These are phyloP conservation scores for Apiospora marii DNA, from an alignment of 2,329 filamentous ascomycete genomes.

Conservation along the genomic window DNA sequence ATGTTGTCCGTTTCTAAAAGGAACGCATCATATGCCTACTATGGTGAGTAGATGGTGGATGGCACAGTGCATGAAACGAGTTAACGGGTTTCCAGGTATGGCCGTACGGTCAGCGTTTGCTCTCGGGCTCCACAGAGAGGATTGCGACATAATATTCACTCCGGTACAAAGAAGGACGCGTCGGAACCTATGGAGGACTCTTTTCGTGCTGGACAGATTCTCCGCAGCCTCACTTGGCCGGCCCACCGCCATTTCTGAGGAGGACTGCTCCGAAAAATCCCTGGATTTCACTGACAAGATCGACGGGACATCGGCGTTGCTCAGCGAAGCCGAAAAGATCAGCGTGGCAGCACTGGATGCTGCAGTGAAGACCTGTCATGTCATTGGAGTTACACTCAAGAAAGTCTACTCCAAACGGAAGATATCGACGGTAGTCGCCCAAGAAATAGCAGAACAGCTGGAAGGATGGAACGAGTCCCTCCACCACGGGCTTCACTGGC, in stretches of 20 bases:
- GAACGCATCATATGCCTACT: constrained; percentile 69
- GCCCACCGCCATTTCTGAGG: constrained; percentile 67
- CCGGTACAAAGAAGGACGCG: constrained; percentile 54
- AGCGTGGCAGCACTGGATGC: constrained; percentile 56
- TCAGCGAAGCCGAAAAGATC: constrained; percentile 32
- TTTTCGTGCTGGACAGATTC: constrained; percentile 71
- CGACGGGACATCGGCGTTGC: background rate
- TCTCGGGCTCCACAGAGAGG: constrained; percentile 68
- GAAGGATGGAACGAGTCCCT: constrained; percentile 59
- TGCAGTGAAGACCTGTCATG: constrained; percentile 63
- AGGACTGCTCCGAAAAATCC: constrained; percentile 64
- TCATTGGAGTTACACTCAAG: constrained; percentile 65
- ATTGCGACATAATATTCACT: constrained; percentile 63
- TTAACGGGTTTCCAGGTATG: constrained; percentile 54
- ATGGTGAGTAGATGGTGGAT: constrained; percentile 51
- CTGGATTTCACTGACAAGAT: constrained; percentile 38
- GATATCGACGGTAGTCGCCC: constrained; percentile 63
- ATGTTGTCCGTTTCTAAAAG: constrained; percentile 67
- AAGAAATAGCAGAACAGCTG: constrained; percentile 63
- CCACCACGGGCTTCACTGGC: constrained; percentile 57
- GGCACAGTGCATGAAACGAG: background rate
- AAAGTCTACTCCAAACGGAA: constrained; percentile 67
- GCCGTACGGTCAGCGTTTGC: constrained; percentile 70
- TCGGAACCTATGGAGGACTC: constrained; percentile 68
- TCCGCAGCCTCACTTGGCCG: constrained; percentile 69